Percentiles rank a stretch among this genome's conserved stretches.
Conservation (phyloP, 75 land plant species). For the Selaginella moellendorffii region DNA sequence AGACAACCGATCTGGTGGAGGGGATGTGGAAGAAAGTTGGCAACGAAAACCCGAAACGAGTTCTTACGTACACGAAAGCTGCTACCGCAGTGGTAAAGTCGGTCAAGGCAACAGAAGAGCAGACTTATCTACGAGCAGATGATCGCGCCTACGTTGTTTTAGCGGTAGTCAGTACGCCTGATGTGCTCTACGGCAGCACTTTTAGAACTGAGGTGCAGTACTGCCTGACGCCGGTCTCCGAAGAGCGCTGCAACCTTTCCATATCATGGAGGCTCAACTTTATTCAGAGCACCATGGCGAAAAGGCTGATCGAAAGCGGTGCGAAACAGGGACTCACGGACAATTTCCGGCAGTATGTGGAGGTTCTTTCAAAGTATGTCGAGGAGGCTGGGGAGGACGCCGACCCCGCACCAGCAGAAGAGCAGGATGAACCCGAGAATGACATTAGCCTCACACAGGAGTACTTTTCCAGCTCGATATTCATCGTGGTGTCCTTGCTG, state of each 20-base stretch:
- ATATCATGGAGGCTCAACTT: slow-evolving; percentile 80
- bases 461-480: slow-evolving; percentile 38
- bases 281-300: slow-evolving; percentile 75
- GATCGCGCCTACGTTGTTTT: slow-evolving; percentile 42
- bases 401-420: background rate
- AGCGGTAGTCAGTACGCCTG: slow-evolving; percentile 57
- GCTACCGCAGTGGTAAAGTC: slow-evolving; percentile 61
- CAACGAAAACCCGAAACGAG: slow-evolving; percentile 38
- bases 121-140: slow-evolving; percentile 60
- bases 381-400: slow-evolving; percentile 26
- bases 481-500: slow-evolving; percentile 37
- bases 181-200: slow-evolving; percentile 62
- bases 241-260: slow-evolving; percentile 26
- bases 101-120: slow-evolving; percentile 75
- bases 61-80: slow-evolving; percentile 54
- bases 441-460: slow-evolving; percentile 22
- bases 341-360: slow-evolving; percentile 38
- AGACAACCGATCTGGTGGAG: slow-evolving; percentile 35
- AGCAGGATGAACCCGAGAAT: background rate
- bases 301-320: slow-evolving; percentile 74
- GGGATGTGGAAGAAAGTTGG: slow-evolving; percentile 43
- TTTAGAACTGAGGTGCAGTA: slow-evolving; percentile 38
- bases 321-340: slow-evolving; percentile 75
- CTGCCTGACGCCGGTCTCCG: background rate
- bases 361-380: slow-evolving; percentile 33